Evolutionary conservation across 345 rosid species (phyloP).

Genomic region (Hirschfeldia incana): DNA sequence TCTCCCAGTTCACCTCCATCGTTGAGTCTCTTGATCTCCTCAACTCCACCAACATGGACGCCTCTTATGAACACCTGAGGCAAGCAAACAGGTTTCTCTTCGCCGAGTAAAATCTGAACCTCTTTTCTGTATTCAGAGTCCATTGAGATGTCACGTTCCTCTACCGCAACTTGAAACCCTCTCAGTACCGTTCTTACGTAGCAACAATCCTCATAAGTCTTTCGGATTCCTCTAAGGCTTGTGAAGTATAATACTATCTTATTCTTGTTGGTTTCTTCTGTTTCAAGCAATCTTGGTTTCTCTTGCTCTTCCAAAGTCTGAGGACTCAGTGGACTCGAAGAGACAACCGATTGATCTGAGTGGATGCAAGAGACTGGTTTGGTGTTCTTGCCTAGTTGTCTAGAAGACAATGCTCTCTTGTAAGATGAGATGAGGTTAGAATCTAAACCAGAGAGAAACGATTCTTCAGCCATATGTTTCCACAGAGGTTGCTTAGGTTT

Average conservation of each 20-base stretch:
- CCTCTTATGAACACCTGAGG: conserved; percentile 75
- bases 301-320: conserved; percentile 10
- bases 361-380: conserved; percentile 11
- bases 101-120: conserved; percentile 43
- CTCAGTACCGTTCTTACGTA: conserved; percentile 60
- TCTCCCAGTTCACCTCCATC: conserved; percentile 66
- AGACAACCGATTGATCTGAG: conserved; percentile 14
- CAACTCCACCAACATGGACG: conserved; percentile 62
- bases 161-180: conserved; percentile 59
- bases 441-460: conserved; percentile 62
- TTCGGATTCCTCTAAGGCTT: conserved; percentile 78
- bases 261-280: conserved; percentile 31
- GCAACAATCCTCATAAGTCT: conserved; percentile 84
- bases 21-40: conserved; percentile 72
- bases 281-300: conserved; percentile 24
- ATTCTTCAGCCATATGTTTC: conserved; percentile 71
- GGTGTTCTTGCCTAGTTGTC: conserved; percentile 42
- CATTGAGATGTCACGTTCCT: conserved; percentile 86
- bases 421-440: conserved; percentile 59
- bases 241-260: conserved; percentile 67
- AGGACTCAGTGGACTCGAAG: conserved; percentile 33
- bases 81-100: conserved; percentile 45
- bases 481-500: conserved; percentile 51
- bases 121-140: conserved; percentile 70
- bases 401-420: conserved; percentile 61